Percentiles rank a stretch among this genome's conserved stretches.
phyloP scores from a whole-genome alignment of 192 early-diverging fungal genomes.

The Allomyces macrogynus region DNA sequence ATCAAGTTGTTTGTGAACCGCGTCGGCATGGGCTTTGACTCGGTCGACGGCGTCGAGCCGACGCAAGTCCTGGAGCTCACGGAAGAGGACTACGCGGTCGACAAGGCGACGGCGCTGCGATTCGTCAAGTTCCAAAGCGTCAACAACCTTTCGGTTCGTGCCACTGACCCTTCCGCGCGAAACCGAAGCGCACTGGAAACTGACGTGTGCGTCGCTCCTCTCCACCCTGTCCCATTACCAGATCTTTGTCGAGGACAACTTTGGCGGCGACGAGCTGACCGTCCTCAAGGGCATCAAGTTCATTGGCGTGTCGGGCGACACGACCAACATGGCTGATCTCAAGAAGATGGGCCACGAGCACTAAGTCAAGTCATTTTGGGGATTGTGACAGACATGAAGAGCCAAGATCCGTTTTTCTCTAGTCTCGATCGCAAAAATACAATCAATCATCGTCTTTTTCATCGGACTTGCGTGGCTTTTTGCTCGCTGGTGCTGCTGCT shows the following conservation, averaged over 20 bases:
- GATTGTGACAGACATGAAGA: too few species aligned
- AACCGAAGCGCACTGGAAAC: background rate
- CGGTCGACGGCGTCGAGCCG: conserved; percentile 48
- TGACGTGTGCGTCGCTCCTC: background rate
- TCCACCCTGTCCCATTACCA: conserved; percentile 5
- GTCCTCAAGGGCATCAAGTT: conserved; percentile 56
- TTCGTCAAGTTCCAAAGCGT: conserved; percentile 92
- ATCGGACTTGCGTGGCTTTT: too few species aligned
- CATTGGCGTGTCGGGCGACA: conserved; percentile 47
- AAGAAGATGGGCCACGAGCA: background rate
- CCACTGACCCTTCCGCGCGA: too few species aligned
- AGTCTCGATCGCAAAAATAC: too few species aligned
- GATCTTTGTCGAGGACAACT: conserved; percentile 73
- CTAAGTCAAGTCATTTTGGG: too few species aligned
- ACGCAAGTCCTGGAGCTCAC: conserved; percentile 58
- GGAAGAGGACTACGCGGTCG: conserved; percentile 41
- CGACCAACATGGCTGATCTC: conserved; percentile 30
- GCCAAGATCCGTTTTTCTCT: too few species aligned
- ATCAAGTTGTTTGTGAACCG: conserved; percentile 75
- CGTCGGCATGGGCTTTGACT: conserved; percentile 65
- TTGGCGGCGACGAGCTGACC: conserved; percentile 63
- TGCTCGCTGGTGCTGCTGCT: too few species aligned
- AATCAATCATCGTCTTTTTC: too few species aligned
- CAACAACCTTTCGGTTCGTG: conserved; percentile 41
- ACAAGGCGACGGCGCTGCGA: conserved; percentile 50